A percentile compares a stretch with the other conserved stretches of the same genome.
Conservation (phyloP, 768 basidiomycete genomes). For the Leccinum rimulosum region DNA sequence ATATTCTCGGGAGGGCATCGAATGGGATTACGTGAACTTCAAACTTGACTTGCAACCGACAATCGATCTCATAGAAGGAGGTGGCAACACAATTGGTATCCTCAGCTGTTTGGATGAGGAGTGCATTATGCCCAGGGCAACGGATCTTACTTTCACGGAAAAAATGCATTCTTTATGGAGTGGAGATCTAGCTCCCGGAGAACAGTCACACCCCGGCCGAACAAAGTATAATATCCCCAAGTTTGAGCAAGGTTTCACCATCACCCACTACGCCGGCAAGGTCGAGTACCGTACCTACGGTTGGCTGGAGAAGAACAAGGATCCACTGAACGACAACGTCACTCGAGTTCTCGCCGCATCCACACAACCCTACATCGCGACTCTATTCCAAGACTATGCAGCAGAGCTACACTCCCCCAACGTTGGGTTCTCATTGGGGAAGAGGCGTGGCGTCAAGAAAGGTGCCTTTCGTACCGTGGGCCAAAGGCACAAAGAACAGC, state of each 20-base stretch:
- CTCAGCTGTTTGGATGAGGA: constrained; percentile 94
- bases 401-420: constrained; percentile 43
- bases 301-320: constrained; percentile 99
- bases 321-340: constrained; percentile 95
- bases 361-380: constrained; percentile 75
- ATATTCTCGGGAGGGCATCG: constrained; percentile 92
- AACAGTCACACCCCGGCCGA: constrained; percentile 67
- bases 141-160: constrained; percentile 90
- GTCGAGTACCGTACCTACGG: constrained; percentile 96
- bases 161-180: constrained; percentile 83
- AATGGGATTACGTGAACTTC: constrained; percentile 98
- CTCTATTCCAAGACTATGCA: constrained; percentile 80
- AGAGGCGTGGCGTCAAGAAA: constrained; percentile 82
- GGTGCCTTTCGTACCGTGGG: constrained; percentile 96
- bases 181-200: constrained; percentile 38
- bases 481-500: constrained; percentile 94
- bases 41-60: constrained; percentile 97
- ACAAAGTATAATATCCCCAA: constrained; percentile 83
- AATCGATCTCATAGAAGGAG: constrained; percentile 94
- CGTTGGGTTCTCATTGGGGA: constrained; percentile 41
- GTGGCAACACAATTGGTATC: constrained; percentile 71
- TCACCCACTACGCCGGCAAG: constrained; percentile 94
- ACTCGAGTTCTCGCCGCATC: constrained; percentile 85
- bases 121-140: constrained; percentile 99
- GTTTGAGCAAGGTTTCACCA: constrained; percentile 91